Percentiles rank a stretch among this genome's conserved stretches.
Conservation (phyloP, 305 asterid species). For the Euphrasia arctica region DNA sequence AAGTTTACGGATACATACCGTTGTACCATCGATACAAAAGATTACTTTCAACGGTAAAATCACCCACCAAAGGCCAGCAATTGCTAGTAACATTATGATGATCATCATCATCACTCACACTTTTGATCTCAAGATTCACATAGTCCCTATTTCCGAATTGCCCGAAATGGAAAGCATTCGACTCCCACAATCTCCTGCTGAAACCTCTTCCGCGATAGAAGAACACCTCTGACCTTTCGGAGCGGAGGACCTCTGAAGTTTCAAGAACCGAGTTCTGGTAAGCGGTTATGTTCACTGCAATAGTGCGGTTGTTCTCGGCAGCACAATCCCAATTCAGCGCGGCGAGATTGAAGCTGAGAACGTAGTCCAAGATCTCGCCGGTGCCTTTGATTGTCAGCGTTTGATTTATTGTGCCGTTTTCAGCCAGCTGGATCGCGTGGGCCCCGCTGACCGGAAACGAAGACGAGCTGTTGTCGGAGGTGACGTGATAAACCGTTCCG, state of each 20-base stretch:
- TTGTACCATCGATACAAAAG: constrained; percentile 22
- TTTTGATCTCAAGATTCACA: constrained; percentile 26
- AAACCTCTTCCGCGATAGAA: constrained; percentile 13
- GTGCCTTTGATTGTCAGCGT: background rate
- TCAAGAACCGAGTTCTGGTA: no score
- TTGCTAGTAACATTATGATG: background rate
- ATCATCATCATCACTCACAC: constrained; percentile 2
- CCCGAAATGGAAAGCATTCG: constrained; percentile 26
- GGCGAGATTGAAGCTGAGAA: constrained; percentile 30
- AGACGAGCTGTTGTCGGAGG: constrained; percentile 11
- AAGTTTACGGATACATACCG: constrained; percentile 16
- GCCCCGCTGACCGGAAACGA: constrained; percentile 1
- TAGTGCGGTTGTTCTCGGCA: constrained; percentile 15
- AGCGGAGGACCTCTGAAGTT: background rate
- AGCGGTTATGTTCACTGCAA: constrained; percentile 18
- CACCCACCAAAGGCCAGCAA: constrained; percentile 37
- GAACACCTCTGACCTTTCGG: background rate
- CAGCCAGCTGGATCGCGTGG: constrained; percentile 26
- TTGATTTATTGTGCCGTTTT: constrained; percentile 28
- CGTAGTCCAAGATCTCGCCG: constrained; percentile 10
- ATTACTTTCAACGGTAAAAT: constrained; percentile 19
- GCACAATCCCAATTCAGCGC: constrained; percentile 20
- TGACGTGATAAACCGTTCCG: constrained; percentile 27
- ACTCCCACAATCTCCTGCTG: constrained; percentile 26
- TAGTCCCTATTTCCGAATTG: constrained; percentile 17